Conservation (phyloP, 2,329 filamentous ascomycete genomes). For the Colletotrichum coccodes region DNA sequence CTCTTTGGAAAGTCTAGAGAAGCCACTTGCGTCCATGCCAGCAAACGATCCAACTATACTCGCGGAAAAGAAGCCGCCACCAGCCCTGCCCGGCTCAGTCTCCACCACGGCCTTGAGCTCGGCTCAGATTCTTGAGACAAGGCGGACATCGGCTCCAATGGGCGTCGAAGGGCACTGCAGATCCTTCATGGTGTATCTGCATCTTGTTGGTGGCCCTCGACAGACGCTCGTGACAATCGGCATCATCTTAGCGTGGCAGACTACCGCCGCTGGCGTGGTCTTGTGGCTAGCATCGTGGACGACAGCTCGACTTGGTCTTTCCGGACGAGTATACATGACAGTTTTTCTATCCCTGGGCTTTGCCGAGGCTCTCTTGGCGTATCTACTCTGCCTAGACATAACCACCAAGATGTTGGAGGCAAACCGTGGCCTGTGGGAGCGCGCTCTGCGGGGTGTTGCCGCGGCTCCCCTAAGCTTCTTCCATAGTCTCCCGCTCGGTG, state of each 20-base stretch:
- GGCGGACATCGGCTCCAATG: no score
- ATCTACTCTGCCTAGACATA: not conserved
- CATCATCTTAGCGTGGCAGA: not conserved
- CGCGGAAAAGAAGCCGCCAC: not conserved
- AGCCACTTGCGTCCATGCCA: not conserved
- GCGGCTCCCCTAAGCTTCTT: not conserved
- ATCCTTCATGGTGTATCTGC: not conserved
- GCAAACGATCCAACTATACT: not conserved
- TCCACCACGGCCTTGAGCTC: no score
- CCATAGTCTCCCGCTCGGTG: not conserved
- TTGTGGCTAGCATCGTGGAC: not conserved
- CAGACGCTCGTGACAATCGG: not conserved
- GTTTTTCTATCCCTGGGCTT: not conserved
- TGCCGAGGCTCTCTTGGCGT: slow-evolving; percentile 1
- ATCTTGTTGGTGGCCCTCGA: not conserved
- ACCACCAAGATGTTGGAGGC: not conserved
- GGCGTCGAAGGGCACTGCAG: no score
- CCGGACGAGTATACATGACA: not conserved
- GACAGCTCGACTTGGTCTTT: not conserved
- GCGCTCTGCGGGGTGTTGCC: not conserved
- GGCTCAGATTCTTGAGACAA: no score
- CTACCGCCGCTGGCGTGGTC: not conserved
- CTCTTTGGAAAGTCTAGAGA: not conserved
- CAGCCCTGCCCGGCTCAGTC: not conserved
- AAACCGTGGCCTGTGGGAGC: slow-evolving; percentile 3